Conservation (phyloP, 2,329 filamentous ascomycete genomes). For the Thelonectria rubi region DNA sequence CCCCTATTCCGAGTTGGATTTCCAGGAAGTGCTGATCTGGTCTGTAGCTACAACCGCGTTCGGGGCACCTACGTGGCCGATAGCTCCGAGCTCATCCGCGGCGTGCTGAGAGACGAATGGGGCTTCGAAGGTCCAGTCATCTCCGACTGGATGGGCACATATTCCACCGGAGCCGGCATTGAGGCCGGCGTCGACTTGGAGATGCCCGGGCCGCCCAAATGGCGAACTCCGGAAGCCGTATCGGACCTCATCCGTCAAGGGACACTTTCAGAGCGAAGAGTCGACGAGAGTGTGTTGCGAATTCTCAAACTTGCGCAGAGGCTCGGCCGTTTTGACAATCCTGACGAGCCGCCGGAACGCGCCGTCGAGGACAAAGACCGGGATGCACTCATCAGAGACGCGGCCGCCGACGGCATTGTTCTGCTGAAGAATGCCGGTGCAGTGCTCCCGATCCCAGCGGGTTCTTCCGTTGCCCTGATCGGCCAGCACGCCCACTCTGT, state of each 20-base stretch:
- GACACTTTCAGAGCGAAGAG: too few species aligned
- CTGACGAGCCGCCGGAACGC: conserved; percentile 15
- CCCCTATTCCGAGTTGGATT: too few species aligned
- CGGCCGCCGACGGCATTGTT: conserved; percentile 50
- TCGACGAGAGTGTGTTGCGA: conserved; percentile 7
- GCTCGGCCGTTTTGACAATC: conserved; percentile 19
- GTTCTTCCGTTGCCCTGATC: background rate
- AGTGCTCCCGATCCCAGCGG: background rate
- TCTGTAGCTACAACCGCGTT: conserved; percentile 38
- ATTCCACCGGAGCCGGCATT: conserved; percentile 40
- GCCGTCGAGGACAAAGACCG: conserved; percentile 33
- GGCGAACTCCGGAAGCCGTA: conserved; percentile 2
- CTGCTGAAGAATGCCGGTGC: conserved; percentile 67
- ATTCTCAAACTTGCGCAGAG: conserved; percentile 6
- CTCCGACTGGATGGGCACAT: conserved; percentile 46
- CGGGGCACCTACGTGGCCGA: conserved; percentile 34
- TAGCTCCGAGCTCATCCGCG: conserved; percentile 19
- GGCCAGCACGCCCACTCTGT: background rate
- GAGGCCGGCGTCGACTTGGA: conserved; percentile 37
- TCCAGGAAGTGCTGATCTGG: too few species aligned
- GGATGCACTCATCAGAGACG: conserved; percentile 12
- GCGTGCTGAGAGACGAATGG: conserved; percentile 45
- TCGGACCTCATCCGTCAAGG: too few species aligned
- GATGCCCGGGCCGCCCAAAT: conserved; percentile 21
- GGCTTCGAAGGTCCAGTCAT: conserved; percentile 46